Evolutionary conservation across 371 early-diverging fungal genomes (phyloP), one percentile per base, ranked within the genome.

Genomic region (Dentiscutata heterogama): DNA sequence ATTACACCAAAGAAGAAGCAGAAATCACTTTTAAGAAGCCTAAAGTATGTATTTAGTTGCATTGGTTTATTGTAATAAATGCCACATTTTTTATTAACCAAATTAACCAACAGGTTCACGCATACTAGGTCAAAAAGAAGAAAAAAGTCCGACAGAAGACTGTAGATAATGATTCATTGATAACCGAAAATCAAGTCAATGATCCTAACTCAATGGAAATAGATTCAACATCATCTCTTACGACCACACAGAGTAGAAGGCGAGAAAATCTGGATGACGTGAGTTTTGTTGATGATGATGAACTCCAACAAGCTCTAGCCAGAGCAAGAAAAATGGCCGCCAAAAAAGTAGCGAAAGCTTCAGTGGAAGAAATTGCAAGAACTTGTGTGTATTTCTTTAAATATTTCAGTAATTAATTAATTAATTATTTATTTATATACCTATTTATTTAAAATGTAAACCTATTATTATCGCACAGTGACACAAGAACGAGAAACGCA

Each of bases 221-320:
- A 11, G 86, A 86, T 20, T 82, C 75, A 18, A 73, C 78, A 31
- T 86, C 76, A 6, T 71, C 85, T 77, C 87, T 88, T 51, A 85
- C 89, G 35, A 87, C 50, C 8, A 51, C 35, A 61, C 78, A 60
- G 42, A 64, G 10, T 61, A 78, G 64, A 46, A 60, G 64, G 29
- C 70, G 29, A 46, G 50, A 39, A 46, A 53, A 68, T 54, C 51
- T 79, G 20, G 68, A 79, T 67, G 87, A 92, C 71, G 86, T 91
- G 50, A 96, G 94, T 83, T 94, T 94, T 88, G 97, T 97, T 18
- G 98, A 98, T 82, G 98, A 98, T 84, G 97, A 97, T 80, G 98
- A 98, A 77, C 86, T 98, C 51, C 97, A 97, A 81, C 86, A 86
- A 54, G 94, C 96, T 2, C 86, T 98, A 39, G 92, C 97, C 0